Conservation (phyloP, 2,329 filamentous ascomycete species). For the Fusarium chaquense region DNA sequence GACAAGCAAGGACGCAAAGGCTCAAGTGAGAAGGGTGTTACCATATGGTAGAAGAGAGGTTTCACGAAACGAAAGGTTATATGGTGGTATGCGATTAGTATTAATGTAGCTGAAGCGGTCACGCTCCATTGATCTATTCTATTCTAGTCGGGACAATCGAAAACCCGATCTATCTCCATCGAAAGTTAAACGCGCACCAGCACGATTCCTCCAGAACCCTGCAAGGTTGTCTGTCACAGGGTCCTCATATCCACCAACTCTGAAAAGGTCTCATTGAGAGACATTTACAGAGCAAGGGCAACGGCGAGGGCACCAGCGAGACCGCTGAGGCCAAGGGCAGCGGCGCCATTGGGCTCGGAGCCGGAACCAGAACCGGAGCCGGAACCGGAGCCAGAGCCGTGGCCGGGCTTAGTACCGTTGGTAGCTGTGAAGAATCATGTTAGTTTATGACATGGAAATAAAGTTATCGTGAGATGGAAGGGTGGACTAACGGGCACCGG, state of each 20-base stretch:
- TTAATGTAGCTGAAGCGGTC: conserved; percentile 44
- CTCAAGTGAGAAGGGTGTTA: neutral
- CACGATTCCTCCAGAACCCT: conserved; percentile 36
- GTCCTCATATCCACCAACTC: conserved; percentile 27
- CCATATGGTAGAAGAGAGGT: neutral
- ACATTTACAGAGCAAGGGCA: conserved; percentile 45
- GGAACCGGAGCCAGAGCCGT: conserved; percentile 17
- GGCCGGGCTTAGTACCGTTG: conserved; percentile 37
- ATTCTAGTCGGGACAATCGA: conserved; percentile 31
- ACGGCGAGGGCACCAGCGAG: conserved; percentile 42
- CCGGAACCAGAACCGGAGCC: conserved; percentile 19
- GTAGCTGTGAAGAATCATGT: conserved; percentile 21
- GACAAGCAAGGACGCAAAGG: neutral
- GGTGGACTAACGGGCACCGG: conserved; percentile 36
- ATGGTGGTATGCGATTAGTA: conserved; percentile 45
- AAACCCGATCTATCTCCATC: conserved; percentile 38
- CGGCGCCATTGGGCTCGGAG: conserved; percentile 36
- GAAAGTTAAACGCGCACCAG: conserved; percentile 44
- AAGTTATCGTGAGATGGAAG: conserved; percentile 18
- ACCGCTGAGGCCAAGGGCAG: conserved; percentile 38
- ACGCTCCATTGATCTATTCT: conserved; percentile 42
- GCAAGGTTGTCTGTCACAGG: conserved; percentile 2
- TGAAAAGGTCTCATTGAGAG: neutral
- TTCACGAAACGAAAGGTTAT: conserved; percentile 1
- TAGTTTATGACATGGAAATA: conserved; percentile 10